Percentiles rank a stretch among this genome's conserved stretches.
Conservation (phyloP, 352 stramenopile species). For the Pythium guiyangense region DNA sequence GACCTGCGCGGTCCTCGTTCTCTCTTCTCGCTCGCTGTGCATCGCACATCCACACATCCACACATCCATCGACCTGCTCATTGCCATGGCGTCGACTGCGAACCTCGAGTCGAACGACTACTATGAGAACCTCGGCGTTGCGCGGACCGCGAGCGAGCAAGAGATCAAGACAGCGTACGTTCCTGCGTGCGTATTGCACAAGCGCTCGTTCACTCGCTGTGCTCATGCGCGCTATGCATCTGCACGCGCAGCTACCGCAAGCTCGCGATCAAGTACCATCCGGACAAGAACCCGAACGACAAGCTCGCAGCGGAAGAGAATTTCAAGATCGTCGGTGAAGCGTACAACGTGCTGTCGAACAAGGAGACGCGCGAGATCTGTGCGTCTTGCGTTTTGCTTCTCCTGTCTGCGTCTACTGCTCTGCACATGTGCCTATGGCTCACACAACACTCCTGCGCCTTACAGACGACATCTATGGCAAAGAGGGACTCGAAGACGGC, state of each 20-base stretch:
- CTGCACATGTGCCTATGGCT: neutral
- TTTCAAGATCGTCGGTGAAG: slow-evolving; percentile 93
- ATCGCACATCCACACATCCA: neutral
- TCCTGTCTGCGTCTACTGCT: too few species aligned
- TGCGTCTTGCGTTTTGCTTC: slow-evolving; percentile 23
- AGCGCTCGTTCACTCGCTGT: neutral
- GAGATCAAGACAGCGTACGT: slow-evolving; percentile 86
- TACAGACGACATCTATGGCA: slow-evolving; percentile 90
- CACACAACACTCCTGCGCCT: neutral
- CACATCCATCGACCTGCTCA: too few species aligned
- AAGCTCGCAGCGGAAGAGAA: slow-evolving; percentile 86
- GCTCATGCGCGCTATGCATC: neutral
- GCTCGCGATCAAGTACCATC: slow-evolving; percentile 91
- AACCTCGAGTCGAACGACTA: slow-evolving; percentile 77
- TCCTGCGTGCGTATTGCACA: neutral
- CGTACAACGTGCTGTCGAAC: slow-evolving; percentile 93
- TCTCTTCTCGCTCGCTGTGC: slow-evolving; percentile 4
- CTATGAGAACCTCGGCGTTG: slow-evolving; percentile 83
- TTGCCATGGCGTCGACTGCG: slow-evolving; percentile 14
- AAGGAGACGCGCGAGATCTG: slow-evolving; percentile 87
- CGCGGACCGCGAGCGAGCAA: slow-evolving; percentile 54
- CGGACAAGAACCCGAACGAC: slow-evolving; percentile 89
- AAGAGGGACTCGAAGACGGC: slow-evolving; percentile 86
- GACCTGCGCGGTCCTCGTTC: neutral
- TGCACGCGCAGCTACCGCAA: slow-evolving; percentile 76